Evolutionary conservation across 139 green algal genomes (phyloP).

Genomic region (Axilococcus clingmanii): DNA sequence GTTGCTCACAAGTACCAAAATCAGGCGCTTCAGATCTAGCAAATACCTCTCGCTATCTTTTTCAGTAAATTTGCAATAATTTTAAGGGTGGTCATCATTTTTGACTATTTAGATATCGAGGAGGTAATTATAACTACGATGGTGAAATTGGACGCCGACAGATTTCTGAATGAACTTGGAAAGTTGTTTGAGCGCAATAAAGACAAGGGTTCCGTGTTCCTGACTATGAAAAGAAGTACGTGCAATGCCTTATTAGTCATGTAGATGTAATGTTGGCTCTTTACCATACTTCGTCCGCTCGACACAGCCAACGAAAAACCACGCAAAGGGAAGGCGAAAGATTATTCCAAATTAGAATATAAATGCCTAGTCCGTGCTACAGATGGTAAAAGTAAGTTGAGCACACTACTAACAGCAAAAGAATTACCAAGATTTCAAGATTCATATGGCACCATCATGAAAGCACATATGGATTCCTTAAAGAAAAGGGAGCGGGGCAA

Average conservation of each 20-base stretch:
- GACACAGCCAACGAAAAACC: constrained; percentile 21
- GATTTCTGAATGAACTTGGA: constrained; percentile 66
- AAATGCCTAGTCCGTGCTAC: constrained; percentile 61
- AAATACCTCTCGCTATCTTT: too few species aligned
- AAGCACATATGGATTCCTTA: constrained; percentile 51
- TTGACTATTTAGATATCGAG: too few species aligned
- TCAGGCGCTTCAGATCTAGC: too few species aligned
- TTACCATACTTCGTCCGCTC: not conserved
- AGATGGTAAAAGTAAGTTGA: constrained; percentile 74
- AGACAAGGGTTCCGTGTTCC: constrained; percentile 34
- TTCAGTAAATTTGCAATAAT: too few species aligned
- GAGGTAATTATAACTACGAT: too few species aligned
- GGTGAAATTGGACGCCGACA: constrained; percentile 51
- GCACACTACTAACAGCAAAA: constrained; percentile 36
- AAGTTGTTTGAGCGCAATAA: constrained; percentile 62
- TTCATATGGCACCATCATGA: constrained; percentile 55
- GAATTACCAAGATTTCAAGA: constrained; percentile 48
- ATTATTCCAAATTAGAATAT: constrained; percentile 17
- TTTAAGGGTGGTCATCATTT: too few species aligned
- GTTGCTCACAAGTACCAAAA: too few species aligned
- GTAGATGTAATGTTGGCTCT: not conserved
- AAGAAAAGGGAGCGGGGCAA: constrained; percentile 44
- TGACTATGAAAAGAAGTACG: constrained; percentile 64
- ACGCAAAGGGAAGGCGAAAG: constrained; percentile 14
- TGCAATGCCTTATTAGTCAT: not conserved